Percentiles rank a stretch among this genome's conserved stretches.
These are phyloP conservation scores for Pseudevernia furfuracea DNA, from an alignment of 495 filamentous ascomycete genomes.

Conservation along the genomic window DNA sequence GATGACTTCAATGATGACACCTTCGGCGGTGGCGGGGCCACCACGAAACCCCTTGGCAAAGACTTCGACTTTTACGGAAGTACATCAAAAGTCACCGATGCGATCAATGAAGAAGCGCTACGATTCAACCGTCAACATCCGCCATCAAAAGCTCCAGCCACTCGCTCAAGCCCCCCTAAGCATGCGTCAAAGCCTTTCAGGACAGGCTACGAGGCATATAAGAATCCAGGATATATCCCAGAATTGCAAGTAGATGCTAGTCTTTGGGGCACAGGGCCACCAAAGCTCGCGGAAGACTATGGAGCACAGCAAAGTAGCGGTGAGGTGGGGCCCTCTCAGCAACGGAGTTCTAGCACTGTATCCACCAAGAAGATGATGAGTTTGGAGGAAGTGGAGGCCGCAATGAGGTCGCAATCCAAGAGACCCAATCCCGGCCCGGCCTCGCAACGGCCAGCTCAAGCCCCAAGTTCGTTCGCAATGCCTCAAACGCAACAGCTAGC, in stretches of 20 bases:
- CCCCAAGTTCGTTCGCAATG: conserved; percentile 13
- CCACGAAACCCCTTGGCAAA: conserved; percentile 56
- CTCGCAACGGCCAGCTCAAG: conserved; percentile 33
- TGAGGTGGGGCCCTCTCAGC: conserved; percentile 21
- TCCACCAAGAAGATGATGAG: conserved; percentile 81
- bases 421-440: conserved; percentile 31
- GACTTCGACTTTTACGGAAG: conserved; percentile 97
- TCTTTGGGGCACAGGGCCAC: conserved; percentile 74
- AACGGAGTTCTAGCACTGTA: conserved; percentile 24
- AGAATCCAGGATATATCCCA: conserved; percentile 64
- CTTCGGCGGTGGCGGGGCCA: conserved; percentile 57
- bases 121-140: conserved; percentile 65
- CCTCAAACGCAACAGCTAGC: conserved; percentile 21
- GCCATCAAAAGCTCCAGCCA: conserved; percentile 33
- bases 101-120: conserved; percentile 81
- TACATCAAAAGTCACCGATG: conserved; percentile 76
- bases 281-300: conserved; percentile 41
- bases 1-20: conserved; percentile 98
- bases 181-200: conserved; percentile 50
- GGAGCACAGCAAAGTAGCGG: conserved; percentile 25
- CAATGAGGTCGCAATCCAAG: conserved; percentile 67
- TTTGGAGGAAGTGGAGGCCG: conserved; percentile 92
- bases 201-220: conserved; percentile 85
- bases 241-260: conserved; percentile 88
- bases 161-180: conserved; percentile 35